phyloP scores from a whole-genome alignment of 805 yeast species.

The Ogataea haglerorum region DNA sequence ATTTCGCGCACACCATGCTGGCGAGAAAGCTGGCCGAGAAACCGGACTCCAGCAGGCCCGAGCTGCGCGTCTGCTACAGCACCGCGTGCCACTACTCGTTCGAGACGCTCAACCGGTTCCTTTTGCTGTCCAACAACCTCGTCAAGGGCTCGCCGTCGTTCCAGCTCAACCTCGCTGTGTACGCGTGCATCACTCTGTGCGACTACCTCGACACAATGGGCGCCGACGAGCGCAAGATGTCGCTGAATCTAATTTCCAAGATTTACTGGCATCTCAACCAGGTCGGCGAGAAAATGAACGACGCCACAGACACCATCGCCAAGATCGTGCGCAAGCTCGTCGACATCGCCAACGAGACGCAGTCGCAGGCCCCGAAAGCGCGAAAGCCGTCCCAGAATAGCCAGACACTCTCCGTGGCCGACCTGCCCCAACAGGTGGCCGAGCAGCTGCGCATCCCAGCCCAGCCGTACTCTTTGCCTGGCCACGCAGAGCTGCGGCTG shows the following conservation, averaged over 20 bases:
- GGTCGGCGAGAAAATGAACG: slow-evolving; percentile 54
- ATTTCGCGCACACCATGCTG: slow-evolving; percentile 44
- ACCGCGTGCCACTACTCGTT: slow-evolving; percentile 46
- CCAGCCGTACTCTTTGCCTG: slow-evolving; percentile 6
- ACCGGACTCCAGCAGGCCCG: background rate
- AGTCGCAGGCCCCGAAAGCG: slow-evolving; percentile 9
- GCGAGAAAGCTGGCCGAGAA: slow-evolving; percentile 34
- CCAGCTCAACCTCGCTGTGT: slow-evolving; percentile 50
- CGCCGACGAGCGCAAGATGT: slow-evolving; percentile 37
- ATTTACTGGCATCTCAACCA: slow-evolving; percentile 58
- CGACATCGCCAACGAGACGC: slow-evolving; percentile 37
- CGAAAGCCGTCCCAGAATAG: background rate
- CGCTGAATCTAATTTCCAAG: slow-evolving; percentile 46
- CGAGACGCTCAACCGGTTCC: slow-evolving; percentile 42
- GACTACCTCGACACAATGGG: slow-evolving; percentile 42
- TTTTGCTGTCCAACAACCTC: slow-evolving; percentile 41
- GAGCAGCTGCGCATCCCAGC: background rate
- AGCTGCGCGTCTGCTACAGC: slow-evolving; percentile 21
- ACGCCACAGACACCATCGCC: slow-evolving; percentile 59
- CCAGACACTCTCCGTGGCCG: background rate
- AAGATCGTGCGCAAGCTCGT: slow-evolving; percentile 50
- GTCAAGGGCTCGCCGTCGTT: slow-evolving; percentile 56
- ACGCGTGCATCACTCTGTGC: slow-evolving; percentile 51
- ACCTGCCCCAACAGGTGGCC: slow-evolving; percentile 1
- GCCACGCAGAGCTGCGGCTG: slow-evolving; percentile 18